Evolutionary conservation across 1,139 yeast species (phyloP), one percentile per base, ranked within the genome.

Genomic region (Debaryomyces singareniensis): DNA sequence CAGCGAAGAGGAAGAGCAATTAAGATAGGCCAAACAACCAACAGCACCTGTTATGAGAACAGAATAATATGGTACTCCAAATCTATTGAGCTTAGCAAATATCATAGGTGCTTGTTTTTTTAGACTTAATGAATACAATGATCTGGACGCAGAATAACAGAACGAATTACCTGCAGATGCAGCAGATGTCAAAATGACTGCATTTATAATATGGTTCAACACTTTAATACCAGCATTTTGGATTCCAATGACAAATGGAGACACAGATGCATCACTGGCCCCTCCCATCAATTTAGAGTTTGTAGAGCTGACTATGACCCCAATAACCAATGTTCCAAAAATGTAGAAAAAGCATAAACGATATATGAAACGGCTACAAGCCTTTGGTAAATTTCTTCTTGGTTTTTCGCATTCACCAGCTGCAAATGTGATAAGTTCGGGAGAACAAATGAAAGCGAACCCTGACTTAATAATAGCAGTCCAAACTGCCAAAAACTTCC

Each of bases 131-230:
- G 82, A 78, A 48, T 75, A 81, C 26, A 78, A 58, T 11, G 78
- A 72, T 64, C 91, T 70, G 10, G 87, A 71, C 13, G 82, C 78
- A 35, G 81, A 77, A 54, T 79, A 81, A 38, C 79, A 59, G 54
- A 77, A 84, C 0, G 87, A 78, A 55, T 80, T 81, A 29, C 82
- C 78, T 6, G 89, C 83, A 10, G 84, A 75, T 39, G 79, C 70
- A 33, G 83, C 82, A 34, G 82, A 78, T 6, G 80, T 58, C 48
- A 82, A 56, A 34, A 82, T 75, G 40, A 75, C 75, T 2, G 78
- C 89, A 46, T 82, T 82, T 42, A 82, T 64, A 30, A 82, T 64
- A 44, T 78, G 80, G 38, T 81, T 77, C 39, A 81, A 58, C 1
- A 68, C 80, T 1, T 57, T 58, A 37, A 80, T 78, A 4, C 75